These are phyloP conservation scores for Yamadazyma dendronema DNA, from an alignment of 1,139 yeast genomes.

Conservation along the genomic window DNA sequence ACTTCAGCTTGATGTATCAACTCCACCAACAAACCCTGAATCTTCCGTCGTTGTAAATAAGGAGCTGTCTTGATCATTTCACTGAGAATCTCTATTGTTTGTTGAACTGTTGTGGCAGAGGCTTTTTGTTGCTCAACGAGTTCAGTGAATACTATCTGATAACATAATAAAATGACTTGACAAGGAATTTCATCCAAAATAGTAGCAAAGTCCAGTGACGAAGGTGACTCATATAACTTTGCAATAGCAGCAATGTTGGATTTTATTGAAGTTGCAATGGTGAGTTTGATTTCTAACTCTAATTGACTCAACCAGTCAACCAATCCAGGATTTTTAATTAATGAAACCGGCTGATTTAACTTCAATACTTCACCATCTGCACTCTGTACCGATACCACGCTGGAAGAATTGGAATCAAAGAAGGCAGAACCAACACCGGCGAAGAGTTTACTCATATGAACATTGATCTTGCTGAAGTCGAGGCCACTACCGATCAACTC, in stretches of 20 bases:
- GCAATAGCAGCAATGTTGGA: constrained; percentile 10
- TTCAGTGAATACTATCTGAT: constrained; percentile 60
- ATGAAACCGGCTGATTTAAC: constrained; percentile 45
- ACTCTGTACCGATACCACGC: constrained; percentile 53
- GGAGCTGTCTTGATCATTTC: constrained; percentile 19
- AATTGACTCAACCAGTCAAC: constrained; percentile 65
- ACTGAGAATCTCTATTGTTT: constrained; percentile 4
- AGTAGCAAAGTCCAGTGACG: constrained; percentile 4
- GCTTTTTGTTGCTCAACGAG: constrained; percentile 26
- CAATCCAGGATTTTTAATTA: constrained; percentile 41
- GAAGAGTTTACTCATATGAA: constrained; percentile 72
- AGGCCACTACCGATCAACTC: constrained; percentile 74
- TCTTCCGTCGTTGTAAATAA: constrained; percentile 41
- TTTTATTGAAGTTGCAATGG: constrained; percentile 38
- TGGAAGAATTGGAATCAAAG: constrained; percentile 32
- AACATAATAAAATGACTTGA: constrained; percentile 57
- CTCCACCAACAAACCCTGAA: constrained; percentile 65
- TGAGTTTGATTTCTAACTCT: constrained; percentile 51
- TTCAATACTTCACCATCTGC: constrained; percentile 60
- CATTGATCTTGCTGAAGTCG: constrained; percentile 50
- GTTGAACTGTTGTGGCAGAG: not conserved
- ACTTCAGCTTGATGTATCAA: constrained; percentile 59
- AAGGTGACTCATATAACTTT: constrained; percentile 11
- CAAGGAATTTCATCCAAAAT: constrained; percentile 40
- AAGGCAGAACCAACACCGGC: constrained; percentile 55